Base-by-base conservation (phyloP, 345 rosid species). In the Eucalyptus curtisii region DNA sequence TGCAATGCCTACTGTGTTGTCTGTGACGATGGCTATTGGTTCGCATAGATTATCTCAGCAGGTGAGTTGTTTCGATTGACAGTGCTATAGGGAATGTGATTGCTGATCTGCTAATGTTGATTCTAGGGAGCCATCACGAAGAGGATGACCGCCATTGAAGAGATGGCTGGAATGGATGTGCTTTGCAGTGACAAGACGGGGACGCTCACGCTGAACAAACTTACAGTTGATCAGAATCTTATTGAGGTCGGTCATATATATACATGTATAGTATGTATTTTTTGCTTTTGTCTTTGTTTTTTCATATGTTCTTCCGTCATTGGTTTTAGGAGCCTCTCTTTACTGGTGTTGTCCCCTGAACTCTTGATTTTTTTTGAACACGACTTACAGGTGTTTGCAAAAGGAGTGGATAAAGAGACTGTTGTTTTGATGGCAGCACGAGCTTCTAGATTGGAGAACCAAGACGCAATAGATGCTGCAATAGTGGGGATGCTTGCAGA, bases 101-200 rank as follows among this genome's bases (percentile, higher is more conserved):
- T 30, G 47, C 45, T 82, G 81, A 79, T 89, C 88, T 92, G 86
- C 45, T 59, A 40, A 53, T 87, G 55, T 31, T n/a, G 33, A 80
- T 50, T 92, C 40, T 92, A 97, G 99, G 99, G 99, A 88, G 99
- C 99, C 87, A 98, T 98, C 91, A 98, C 99, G 7, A 98, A 98
- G 95, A 95, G 99, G 92, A 98, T 98, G 99, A 98, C 99, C 24
- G 99, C 99, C 49, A 97, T 98, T 80, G 99, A 98, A 91, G 99
- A 98, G 91, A 98, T 98, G 99, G 99, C 99, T 25, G 99, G 99
- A 91, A 97, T 97, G 99, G 99, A 97, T 89, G 99, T 97, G 89
- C 98, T 97, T 90, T 96, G 99, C 92, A 97, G 99, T 90, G 99
- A 98, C 92, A 98, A 98, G 93, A 98, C 99, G 2, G 99, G 99